Evolutionary conservation across 352 stramenopile species (phyloP).

Genomic region (Globisporangium cylindrosporum): DNA sequence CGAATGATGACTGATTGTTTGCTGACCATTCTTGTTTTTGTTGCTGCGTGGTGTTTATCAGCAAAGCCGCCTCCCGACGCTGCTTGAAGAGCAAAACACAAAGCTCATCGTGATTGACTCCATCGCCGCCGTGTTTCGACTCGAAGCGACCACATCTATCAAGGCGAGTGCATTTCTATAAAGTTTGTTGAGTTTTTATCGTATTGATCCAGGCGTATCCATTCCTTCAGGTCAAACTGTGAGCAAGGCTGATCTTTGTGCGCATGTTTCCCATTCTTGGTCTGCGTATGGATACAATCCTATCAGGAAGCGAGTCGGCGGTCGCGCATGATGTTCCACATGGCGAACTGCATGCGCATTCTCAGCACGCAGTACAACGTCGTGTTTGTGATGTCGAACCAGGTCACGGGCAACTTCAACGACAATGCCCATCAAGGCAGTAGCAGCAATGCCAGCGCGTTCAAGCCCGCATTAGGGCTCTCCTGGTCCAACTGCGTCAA

Average conservation of each 20-base stretch:
- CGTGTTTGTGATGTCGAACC: slow-evolving; percentile 77
- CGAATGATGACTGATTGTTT: neutral
- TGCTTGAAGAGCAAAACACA: slow-evolving; percentile 70
- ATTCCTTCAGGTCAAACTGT: neutral
- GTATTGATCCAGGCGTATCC: neutral
- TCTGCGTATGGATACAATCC: neutral
- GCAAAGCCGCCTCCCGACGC: slow-evolving; percentile 61
- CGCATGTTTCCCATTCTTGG: neutral
- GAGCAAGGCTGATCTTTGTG: neutral
- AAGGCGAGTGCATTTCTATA: slow-evolving; percentile 32
- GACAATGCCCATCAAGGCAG: slow-evolving; percentile 16
- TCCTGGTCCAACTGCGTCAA: slow-evolving; percentile 87
- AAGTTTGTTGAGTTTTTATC: neutral
- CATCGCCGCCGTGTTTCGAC: slow-evolving; percentile 69
- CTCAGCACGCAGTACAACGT: slow-evolving; percentile 73
- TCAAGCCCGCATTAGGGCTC: slow-evolving; percentile 64
- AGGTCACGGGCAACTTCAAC: slow-evolving; percentile 73
- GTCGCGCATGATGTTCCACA: slow-evolving; percentile 75
- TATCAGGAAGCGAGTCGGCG: slow-evolving; percentile 61
- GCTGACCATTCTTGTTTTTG: neutral
- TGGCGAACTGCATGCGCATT: slow-evolving; percentile 84
- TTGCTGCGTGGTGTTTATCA: slow-evolving; percentile 17
- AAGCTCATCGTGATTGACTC: slow-evolving; percentile 83
- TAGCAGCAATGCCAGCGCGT: slow-evolving; percentile 16
- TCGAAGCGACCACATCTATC: slow-evolving; percentile 63